These are phyloP conservation scores for Termitomyces sp. DNA, from an alignment of 768 basidiomycete genomes.

Conservation along the genomic window DNA sequence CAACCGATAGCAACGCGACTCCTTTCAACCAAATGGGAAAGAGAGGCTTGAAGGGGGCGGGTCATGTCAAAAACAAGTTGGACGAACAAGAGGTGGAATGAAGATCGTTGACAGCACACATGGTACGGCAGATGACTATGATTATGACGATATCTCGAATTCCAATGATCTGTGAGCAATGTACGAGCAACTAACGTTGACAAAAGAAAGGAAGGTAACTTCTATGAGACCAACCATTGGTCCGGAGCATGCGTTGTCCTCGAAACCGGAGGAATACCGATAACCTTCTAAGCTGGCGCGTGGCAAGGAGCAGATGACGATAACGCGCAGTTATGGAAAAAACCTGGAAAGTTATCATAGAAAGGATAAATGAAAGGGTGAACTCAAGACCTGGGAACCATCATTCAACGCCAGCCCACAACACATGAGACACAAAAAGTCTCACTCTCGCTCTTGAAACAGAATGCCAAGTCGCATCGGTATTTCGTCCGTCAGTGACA, in stretches of 20 bases:
- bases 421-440: not conserved
- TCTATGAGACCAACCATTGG: not conserved
- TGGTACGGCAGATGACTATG: conserved; percentile 1
- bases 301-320: not conserved
- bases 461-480: not conserved
- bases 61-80: not conserved
- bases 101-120: conserved; percentile 1
- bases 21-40: conserved; percentile 3
- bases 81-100: not conserved
- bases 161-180: not conserved
- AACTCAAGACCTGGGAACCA: not conserved
- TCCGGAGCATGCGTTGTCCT: not conserved
- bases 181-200: not conserved
- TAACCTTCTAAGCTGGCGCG: not conserved
- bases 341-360: not conserved
- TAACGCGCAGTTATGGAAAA: not conserved
- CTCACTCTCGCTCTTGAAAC: not conserved
- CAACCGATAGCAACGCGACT: not conserved
- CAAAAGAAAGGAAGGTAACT: not conserved
- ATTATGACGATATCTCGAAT: not conserved
- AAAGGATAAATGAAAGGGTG: not conserved
- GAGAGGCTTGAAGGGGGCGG: not conserved
- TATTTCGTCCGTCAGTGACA: not conserved
- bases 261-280: not conserved
- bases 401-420: not conserved